Percentiles rank a stretch among this genome's conserved stretches.
These are phyloP conservation scores for Calonectria pteridis DNA, from an alignment of 2,329 filamentous ascomycete species.

Conservation along the genomic window DNA sequence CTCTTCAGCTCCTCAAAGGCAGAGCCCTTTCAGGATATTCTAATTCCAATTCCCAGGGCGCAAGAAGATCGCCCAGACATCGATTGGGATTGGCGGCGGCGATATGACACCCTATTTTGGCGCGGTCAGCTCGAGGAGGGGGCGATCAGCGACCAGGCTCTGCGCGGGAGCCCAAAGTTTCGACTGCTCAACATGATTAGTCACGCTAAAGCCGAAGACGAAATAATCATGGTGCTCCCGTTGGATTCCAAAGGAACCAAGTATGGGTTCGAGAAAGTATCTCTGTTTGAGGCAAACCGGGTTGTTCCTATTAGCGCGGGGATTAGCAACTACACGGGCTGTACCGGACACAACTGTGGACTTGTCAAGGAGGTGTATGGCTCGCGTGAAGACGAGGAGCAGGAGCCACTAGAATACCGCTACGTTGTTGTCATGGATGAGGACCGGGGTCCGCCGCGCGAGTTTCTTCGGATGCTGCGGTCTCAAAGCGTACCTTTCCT, in stretches of 20 bases:
- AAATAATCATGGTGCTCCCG: constrained; percentile 70
- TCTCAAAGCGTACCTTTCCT: constrained; percentile 78
- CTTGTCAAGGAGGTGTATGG: constrained; percentile 48
- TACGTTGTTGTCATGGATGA: constrained; percentile 82
- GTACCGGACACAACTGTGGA: constrained; percentile 59
- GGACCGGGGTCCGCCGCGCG: constrained; percentile 72
- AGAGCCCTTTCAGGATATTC: constrained; percentile 79
- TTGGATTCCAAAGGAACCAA: constrained; percentile 47
- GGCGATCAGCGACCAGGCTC: constrained; percentile 60
- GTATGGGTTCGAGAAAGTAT: constrained; percentile 69
- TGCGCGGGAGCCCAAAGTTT: constrained; percentile 78
- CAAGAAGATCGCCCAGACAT: constrained; percentile 57
- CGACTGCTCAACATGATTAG: constrained; percentile 79
- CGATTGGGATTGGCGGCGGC: constrained; percentile 66
- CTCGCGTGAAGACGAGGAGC: constrained; percentile 53
- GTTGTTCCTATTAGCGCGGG: constrained; percentile 68
- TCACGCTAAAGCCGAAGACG: constrained; percentile 63
- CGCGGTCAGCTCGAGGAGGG: constrained; percentile 75
- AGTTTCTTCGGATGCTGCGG: constrained; percentile 73
- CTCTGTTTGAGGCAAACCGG: constrained; percentile 65
- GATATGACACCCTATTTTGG: constrained; percentile 79
- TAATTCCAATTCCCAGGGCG: constrained; percentile 72
- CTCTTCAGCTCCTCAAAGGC: constrained; percentile 83
- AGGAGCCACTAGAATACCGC: constrained; percentile 71
- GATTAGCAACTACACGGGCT: constrained; percentile 69